Base-by-base conservation (phyloP, 2,329 filamentous ascomycete genomes). In the Dactylellina parvicollis region DNA sequence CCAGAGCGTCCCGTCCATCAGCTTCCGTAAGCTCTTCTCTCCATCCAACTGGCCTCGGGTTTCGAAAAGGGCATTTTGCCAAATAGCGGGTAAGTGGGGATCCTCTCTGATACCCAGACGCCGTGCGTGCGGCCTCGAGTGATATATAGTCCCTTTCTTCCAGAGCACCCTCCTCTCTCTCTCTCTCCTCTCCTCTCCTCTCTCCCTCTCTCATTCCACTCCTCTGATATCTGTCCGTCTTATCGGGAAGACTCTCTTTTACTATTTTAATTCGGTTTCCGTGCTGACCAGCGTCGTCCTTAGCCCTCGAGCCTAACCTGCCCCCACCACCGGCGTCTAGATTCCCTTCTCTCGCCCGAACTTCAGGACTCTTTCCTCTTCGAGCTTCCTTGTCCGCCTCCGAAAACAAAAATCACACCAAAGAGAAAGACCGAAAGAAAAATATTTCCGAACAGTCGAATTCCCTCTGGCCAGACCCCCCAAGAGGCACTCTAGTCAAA, bases 31-130 rank as follows among this genome's bases (percentile, higher is more conserved):
- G n/a, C n/a, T n/a, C n/a, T n/a, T n/a, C n/a, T n/a, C n/a, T n/a
- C n/a, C n/a, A n/a, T n/a, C n/a, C n/a, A n/a, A n/a, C n/a, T n/a
- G n/a, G n/a, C n/a, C n/a, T n/a, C n/a, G n/a, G n/a, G n/a, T n/a
- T n/a, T 16, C 38, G 4, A 42, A 14, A 32, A 28, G 20, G 30
- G 54, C 42, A 50, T 72, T 72, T 72, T 72, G 59, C 42, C 59
- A 65, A 72, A 65, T 64, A 57, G 54, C 66, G 66, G 66, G 66
- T 72, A 72, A 64, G 66, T 64, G 59, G 42, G 56, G 42, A 62
- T 61, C 54, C 40, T 46, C 8, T 30, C 52, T 42, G 5, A 12
- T 36, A 18, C 28, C 10, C 22, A 56, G 5, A 34, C 30, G 14
- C 30, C 14, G 14, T 34, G 14, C 14, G 7, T 34, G 30, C 30